Percentiles rank a stretch among this genome's conserved stretches.
Evolutionary conservation across 164 flowering plant species (phyloP).

Genomic region (Vitis labrusca): DNA sequence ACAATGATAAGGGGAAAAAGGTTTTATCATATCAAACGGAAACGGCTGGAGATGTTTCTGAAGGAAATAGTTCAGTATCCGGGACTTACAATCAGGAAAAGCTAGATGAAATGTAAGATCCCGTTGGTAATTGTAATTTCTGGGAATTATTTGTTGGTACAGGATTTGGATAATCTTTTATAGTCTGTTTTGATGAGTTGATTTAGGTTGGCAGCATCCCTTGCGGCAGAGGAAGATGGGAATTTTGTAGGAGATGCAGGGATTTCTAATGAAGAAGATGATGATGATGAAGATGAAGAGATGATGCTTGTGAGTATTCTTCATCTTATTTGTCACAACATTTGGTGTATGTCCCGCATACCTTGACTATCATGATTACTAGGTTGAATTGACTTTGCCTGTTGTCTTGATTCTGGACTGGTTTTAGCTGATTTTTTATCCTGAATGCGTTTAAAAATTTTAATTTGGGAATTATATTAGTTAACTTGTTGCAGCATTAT

Average conservation of each 20-base stretch:
- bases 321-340: background rate
- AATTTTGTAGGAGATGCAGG: slow-evolving; percentile 12
- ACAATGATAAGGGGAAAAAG: slow-evolving; percentile 57
- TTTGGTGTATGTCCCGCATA: background rate
- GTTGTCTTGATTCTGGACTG: no score
- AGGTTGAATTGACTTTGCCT: no score
- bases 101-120: slow-evolving; percentile 69
- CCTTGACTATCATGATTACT: no score
- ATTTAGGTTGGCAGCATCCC: slow-evolving; percentile 38
- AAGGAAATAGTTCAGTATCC: slow-evolving; percentile 10
- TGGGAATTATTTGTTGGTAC: background rate
- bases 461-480: no score
- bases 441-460: no score
- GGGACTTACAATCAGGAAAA: slow-evolving; percentile 44
- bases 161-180: background rate
- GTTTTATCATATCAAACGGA: slow-evolving; percentile 23
- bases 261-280: slow-evolving; percentile 14
- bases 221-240: slow-evolving; percentile 25
- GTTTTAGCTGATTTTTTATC: no score
- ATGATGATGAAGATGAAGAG: slow-evolving; percentile 24
- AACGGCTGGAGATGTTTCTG: slow-evolving; percentile 7
- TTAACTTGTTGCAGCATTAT: no score
- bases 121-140: background rate
- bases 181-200: slow-evolving; percentile 15
- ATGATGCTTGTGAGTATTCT: slow-evolving; percentile 23